phyloP scores from a whole-genome alignment of 2,329 filamentous ascomycete species.

The Knoxdaviesia capensis region DNA sequence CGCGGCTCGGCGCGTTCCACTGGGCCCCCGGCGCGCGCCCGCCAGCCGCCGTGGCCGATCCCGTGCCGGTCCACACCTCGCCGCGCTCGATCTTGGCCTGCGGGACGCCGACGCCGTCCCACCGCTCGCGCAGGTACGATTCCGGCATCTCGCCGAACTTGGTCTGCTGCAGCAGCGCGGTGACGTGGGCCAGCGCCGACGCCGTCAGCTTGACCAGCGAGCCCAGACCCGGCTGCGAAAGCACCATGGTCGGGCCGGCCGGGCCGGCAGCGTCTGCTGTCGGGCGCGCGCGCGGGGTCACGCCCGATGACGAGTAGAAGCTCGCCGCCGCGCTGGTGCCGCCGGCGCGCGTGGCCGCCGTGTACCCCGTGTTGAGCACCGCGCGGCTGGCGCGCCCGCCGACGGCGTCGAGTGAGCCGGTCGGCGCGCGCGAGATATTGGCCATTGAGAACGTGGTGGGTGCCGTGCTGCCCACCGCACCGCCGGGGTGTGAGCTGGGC shows the following conservation, averaged over 20 bases:
- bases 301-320: background rate
- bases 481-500: background rate
- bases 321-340: conserved; percentile 15
- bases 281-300: background rate
- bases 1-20: conserved; percentile 30
- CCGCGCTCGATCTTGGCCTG: conserved; percentile 16
- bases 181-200: conserved; percentile 39
- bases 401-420: conserved; percentile 19
- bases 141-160: conserved; percentile 43
- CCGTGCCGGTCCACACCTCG: conserved; percentile 8
- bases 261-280: conserved; percentile 5
- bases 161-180: conserved; percentile 35
- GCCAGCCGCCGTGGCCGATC: too few relatives aligned
- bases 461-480: conserved; percentile 38
- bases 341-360: conserved; percentile 6
- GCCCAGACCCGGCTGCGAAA: conserved; percentile 48
- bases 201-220: conserved; percentile 45
- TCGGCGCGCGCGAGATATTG: conserved; percentile 3
- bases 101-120: conserved; percentile 52
- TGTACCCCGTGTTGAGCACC: conserved; percentile 14
- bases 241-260: conserved; percentile 16
- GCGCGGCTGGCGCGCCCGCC: conserved; percentile 24
- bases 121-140: conserved; percentile 41
- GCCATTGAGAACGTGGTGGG: conserved; percentile 22
- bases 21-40: conserved; percentile 12